Conservation (phyloP, 495 filamentous ascomycete genomes). For the Acidomyces sp. region DNA sequence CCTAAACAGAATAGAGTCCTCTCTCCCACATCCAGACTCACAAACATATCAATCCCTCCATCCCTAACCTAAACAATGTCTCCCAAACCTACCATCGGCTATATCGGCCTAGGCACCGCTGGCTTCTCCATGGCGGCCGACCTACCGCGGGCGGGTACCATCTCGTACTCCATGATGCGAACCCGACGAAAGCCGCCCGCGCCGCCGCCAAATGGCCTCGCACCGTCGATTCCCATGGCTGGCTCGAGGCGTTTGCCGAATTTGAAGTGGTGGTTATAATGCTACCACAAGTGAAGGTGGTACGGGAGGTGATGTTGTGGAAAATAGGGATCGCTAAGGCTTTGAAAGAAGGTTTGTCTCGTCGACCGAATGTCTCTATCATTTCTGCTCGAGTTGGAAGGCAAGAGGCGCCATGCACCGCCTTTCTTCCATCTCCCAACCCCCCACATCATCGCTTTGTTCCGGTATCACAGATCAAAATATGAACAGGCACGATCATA, state of each 20-base stretch:
- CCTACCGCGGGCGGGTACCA: conserved; percentile 23
- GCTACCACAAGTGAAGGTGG: conserved; percentile 24
- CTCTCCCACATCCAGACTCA: not conserved
- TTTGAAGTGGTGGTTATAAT: conserved; percentile 25
- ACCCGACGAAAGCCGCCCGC: conserved; percentile 14
- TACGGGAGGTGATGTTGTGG: conserved; percentile 22
- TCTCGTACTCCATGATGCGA: conserved; percentile 23
- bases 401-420: too few relatives aligned
- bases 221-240: conserved; percentile 9
- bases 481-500: conserved; percentile 17
- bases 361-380: too few relatives aligned
- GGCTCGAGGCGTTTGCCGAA: conserved; percentile 16
- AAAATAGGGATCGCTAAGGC: conserved; percentile 19
- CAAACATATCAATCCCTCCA: conserved; percentile 4
- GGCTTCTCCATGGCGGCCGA: conserved; percentile 23
- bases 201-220: conserved; percentile 19
- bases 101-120: conserved; percentile 25
- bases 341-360: conserved; percentile 21
- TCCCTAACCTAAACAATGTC: not conserved
- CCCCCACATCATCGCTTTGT: too few relatives aligned
- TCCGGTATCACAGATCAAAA: too few relatives aligned
- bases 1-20: too few relatives aligned
- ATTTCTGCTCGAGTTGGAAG: too few relatives aligned
- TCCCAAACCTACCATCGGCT: conserved; percentile 16
- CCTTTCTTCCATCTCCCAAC: too few relatives aligned